These are phyloP conservation scores for Aeminium ludgeri DNA, from an alignment of 495 filamentous ascomycete species.

Conservation along the genomic window DNA sequence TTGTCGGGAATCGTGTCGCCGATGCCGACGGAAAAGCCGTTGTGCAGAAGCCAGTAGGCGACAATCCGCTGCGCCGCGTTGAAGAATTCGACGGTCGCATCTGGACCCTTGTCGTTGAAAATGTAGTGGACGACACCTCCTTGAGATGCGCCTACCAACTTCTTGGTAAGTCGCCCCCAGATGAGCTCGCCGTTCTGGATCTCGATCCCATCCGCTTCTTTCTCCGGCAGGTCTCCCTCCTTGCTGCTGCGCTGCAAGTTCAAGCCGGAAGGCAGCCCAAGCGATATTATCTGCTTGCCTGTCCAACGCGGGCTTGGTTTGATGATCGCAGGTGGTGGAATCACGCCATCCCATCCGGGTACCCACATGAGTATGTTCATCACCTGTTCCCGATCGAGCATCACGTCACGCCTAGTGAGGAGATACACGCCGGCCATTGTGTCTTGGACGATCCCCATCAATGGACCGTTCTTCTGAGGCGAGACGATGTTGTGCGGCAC, in stretches of 20 bases:
- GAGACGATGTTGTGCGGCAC: slow-evolving; percentile 96
- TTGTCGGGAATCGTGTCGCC: slow-evolving; percentile 92
- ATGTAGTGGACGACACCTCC: slow-evolving; percentile 89
- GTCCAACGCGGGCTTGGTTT: slow-evolving; percentile 91
- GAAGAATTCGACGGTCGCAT: slow-evolving; percentile 84
- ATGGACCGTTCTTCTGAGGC: slow-evolving; percentile 84
- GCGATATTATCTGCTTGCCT: slow-evolving; percentile 93
- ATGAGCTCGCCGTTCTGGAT: slow-evolving; percentile 78
- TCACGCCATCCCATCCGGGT: slow-evolving; percentile 88
- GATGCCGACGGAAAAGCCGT: slow-evolving; percentile 95
- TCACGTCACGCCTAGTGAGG: slow-evolving; percentile 80
- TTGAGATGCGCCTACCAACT: slow-evolving; percentile 71
- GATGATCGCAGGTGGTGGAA: slow-evolving; percentile 77
- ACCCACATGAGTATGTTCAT: slow-evolving; percentile 97
- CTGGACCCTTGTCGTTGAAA: slow-evolving; percentile 63
- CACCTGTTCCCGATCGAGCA: slow-evolving; percentile 73
- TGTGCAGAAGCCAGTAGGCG: slow-evolving; percentile 94
- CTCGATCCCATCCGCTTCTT: slow-evolving; percentile 62
- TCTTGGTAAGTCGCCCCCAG: slow-evolving; percentile 81
- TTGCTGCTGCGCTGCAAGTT: slow-evolving; percentile 55
- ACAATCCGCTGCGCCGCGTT: slow-evolving; percentile 86
- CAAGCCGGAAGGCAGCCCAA: slow-evolving; percentile 74
- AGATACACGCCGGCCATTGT: slow-evolving; percentile 94
- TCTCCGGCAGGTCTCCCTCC: slow-evolving; percentile 21
- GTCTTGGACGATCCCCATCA: slow-evolving; percentile 99